A percentile compares a stretch with the other conserved stretches of the same genome.
Conservation (phyloP, 2,329 filamentous ascomycete genomes). For the Cordyceps cicadae region DNA sequence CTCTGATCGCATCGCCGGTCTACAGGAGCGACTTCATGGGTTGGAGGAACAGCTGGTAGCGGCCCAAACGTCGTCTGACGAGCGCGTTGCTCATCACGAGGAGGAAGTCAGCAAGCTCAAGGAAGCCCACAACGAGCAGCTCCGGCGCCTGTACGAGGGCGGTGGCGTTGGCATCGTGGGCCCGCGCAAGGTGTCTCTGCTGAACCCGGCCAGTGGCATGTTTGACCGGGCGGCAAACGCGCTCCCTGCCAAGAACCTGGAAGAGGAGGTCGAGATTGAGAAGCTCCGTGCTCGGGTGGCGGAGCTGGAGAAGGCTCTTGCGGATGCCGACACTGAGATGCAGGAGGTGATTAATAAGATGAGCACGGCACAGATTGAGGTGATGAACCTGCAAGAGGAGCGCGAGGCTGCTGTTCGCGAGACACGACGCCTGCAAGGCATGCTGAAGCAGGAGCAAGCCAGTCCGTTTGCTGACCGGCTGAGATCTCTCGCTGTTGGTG, state of each 20-base stretch:
- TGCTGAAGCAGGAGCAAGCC: conserved; percentile 56
- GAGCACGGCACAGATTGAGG: conserved; percentile 75
- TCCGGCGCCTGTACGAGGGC: conserved; percentile 59
- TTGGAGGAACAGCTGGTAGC: conserved; percentile 78
- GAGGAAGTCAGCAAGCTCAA: conserved; percentile 70
- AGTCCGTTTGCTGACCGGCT: conserved; percentile 37
- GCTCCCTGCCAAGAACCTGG: conserved; percentile 56
- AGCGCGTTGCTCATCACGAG: conserved; percentile 73
- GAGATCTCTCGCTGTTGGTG: conserved; percentile 23
- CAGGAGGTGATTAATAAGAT: conserved; percentile 72
- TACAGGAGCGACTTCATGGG: conserved; percentile 70
- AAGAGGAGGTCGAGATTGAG: conserved; percentile 66
- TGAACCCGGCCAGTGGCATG: conserved; percentile 25
- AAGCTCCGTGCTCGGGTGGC: conserved; percentile 68
- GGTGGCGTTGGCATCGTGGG: conserved; percentile 26
- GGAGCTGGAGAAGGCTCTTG: conserved; percentile 70
- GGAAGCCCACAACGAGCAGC: conserved; percentile 67
- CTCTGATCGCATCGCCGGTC: conserved; percentile 69
- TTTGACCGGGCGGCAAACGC: conserved; percentile 31
- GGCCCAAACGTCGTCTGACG: conserved; percentile 81
- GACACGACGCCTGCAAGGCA: conserved; percentile 59
- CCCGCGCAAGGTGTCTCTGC: conserved; percentile 25
- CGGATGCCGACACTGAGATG: conserved; percentile 62
- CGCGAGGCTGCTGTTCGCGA: conserved; percentile 66
- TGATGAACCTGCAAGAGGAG: conserved; percentile 68